These are phyloP conservation scores for Fusarium udum DNA, from an alignment of 2,329 filamentous ascomycete genomes.

Conservation along the genomic window DNA sequence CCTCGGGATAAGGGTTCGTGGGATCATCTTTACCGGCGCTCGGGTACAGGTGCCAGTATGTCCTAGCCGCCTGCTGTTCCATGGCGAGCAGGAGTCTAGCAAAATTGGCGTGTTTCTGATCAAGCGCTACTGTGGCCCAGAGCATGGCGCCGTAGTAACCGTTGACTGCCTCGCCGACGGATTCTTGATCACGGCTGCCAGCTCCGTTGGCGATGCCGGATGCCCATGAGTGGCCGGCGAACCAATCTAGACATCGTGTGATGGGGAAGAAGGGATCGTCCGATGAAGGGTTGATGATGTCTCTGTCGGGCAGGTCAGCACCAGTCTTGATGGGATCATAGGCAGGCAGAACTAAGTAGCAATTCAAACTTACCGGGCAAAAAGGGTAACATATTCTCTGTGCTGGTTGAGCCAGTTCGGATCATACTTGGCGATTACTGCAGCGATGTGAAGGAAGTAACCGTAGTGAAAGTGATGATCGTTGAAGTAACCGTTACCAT, in stretches of 20 bases:
- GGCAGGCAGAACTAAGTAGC: fast-evolving
- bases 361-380: background rate
- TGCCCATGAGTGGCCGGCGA: background rate
- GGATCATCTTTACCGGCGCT: background rate
- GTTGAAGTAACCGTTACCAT: background rate
- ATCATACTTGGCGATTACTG: background rate
- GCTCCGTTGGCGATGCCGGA: background rate
- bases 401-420: background rate
- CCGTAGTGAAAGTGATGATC: background rate
- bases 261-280: background rate
- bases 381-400: background rate
- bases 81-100: background rate
- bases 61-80: background rate
- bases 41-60: background rate
- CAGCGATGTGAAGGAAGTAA: background rate
- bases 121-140: background rate
- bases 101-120: background rate
- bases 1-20: background rate
- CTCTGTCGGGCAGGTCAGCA: background rate
- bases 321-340: background rate
- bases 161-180: background rate
- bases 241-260: background rate
- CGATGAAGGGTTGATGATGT: background rate
- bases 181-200: background rate
- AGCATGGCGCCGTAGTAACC: background rate